Base-by-base conservation (phyloP, 306 rosid species). In the Begonia loranthoides region DNA sequence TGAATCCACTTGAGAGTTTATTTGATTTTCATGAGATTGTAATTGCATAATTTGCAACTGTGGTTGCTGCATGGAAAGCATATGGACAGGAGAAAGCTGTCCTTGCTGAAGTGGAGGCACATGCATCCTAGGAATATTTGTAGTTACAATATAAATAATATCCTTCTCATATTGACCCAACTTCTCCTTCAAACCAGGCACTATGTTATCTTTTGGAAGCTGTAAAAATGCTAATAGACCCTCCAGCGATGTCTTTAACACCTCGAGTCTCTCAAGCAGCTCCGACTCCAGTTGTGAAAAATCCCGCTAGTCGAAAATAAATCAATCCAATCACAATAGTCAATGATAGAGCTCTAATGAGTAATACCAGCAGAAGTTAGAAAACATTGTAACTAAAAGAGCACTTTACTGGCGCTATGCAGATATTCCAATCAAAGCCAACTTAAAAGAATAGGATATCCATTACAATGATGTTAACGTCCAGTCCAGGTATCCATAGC, bases 1-100 rank as follows among this genome's bases (percentile, higher is more conserved):
- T 50, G 93, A 45, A 65, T 77, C 82, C 74, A 82, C 16, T 74
- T 86, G 93, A 36, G 87, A 64, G 69, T 67, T 83, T 67, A 78
- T 73, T 68, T 79, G 89, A 61, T 68, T 82, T 69, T 82, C 99
- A 63, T 73, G 86, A 54, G 94, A 70, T 65, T 80, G 90, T 54
- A 65, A 59, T 49, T 73, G 66, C 55, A 61, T 51, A 58, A 69
- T 66, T 60, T 82, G 93, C 51, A 87, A 51, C 67, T 76, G 93
- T 50, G 94, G 50, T 66, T 80, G 94, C 56, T 75, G 67, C 68
- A 76, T 66, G 53, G 88, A 41, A 33, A 81, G 89, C 75, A 88
- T 79, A 56, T 76, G 87, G 19, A 83, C 40, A 13, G 82, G 68
- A 53, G 79, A 88, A 50, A 66, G 86, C 70, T 81, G 93, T 45